These are phyloP conservation scores for Pilasporangium apinafurcum DNA, from an alignment of 352 stramenopile species.

Conservation along the genomic window DNA sequence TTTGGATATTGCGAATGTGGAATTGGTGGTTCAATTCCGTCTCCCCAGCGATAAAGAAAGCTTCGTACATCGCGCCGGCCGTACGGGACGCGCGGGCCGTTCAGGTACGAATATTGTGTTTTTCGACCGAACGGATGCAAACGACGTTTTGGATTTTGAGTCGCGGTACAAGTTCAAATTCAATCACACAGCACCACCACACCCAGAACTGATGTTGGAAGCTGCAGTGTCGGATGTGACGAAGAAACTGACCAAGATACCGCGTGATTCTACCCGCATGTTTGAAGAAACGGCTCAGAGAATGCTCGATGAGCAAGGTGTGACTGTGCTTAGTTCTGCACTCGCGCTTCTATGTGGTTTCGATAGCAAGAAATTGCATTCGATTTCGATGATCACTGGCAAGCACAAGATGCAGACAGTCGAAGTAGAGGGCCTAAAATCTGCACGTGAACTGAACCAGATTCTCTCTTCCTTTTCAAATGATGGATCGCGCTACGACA, in stretches of 20 bases:
- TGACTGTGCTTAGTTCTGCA: constrained; percentile 49
- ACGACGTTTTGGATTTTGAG: constrained; percentile 74
- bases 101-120: constrained; percentile 84
- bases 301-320: constrained; percentile 52
- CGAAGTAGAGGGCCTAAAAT: constrained; percentile 37
- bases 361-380: constrained; percentile 53
- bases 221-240: constrained; percentile 40
- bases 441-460: constrained; percentile 39
- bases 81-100: constrained; percentile 83
- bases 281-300: constrained; percentile 54
- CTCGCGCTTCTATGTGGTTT: constrained; percentile 74
- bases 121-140: constrained; percentile 58
- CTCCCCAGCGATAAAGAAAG: constrained; percentile 91
- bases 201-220: constrained; percentile 57
- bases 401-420: constrained; percentile 60
- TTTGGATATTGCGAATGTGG: constrained; percentile 87
- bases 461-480: constrained; percentile 34
- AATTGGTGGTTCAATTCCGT: constrained; percentile 92
- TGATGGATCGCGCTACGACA: constrained; percentile 29
- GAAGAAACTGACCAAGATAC: constrained; percentile 45
- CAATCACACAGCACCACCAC: constrained; percentile 39
- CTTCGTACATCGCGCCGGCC: constrained; percentile 92
- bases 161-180: constrained; percentile 77
- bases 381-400: constrained; percentile 75
- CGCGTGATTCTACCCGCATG: constrained; percentile 28